phyloP scores from a whole-genome alignment of 1,284 basidiomycete genomes.

The Naganishia sp. region DNA sequence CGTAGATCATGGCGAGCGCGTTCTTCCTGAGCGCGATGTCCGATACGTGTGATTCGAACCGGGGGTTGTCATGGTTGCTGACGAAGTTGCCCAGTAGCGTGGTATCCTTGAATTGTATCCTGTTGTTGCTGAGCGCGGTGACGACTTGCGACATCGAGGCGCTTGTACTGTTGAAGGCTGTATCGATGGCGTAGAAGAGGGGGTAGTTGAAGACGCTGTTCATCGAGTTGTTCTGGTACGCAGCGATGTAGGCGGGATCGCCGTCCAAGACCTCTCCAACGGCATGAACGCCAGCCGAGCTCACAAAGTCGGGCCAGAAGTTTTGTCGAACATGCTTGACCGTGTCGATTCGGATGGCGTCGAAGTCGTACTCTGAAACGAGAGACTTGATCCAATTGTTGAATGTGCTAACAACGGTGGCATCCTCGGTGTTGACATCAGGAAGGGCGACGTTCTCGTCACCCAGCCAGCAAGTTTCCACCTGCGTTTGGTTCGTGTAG shows the following conservation, averaged over 20 bases:
- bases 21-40: conserved; percentile 53
- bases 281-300: conserved; percentile 54
- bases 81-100: conserved; percentile 55
- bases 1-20: conserved; percentile 55
- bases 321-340: conserved; percentile 58
- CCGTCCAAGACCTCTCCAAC: conserved; percentile 57
- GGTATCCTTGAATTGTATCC: conserved; percentile 49
- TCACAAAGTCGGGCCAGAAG: conserved; percentile 57
- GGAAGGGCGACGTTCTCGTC: conserved; percentile 49
- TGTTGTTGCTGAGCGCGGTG: conserved; percentile 43
- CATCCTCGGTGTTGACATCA: conserved; percentile 57
- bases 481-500: conserved; percentile 53
- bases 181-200: conserved; percentile 57
- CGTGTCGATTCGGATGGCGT: conserved; percentile 56
- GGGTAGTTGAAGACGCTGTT: conserved; percentile 62
- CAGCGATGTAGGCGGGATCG: conserved; percentile 47
- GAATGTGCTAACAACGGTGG: conserved; percentile 49
- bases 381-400: conserved; percentile 55
- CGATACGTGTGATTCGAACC: conserved; percentile 46
- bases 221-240: conserved; percentile 55
- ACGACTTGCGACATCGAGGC: conserved; percentile 37
- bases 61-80: conserved; percentile 56
- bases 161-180: conserved; percentile 44
- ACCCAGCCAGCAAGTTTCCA: conserved; percentile 57
- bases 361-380: conserved; percentile 53